phyloP scores from a whole-genome alignment of 805 yeast species.

The Candida namnaoensis region DNA sequence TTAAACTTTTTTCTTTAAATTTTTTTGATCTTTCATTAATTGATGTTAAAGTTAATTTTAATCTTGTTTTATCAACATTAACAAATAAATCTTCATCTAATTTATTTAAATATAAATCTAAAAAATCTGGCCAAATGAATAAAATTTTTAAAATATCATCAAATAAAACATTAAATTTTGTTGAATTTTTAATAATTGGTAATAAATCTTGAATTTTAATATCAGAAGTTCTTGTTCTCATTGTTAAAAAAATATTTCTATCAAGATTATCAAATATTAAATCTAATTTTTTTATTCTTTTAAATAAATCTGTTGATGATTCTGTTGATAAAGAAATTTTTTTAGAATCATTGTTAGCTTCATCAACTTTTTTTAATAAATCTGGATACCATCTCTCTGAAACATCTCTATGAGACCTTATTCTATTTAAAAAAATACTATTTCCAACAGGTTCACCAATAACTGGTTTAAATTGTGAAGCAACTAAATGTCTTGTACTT shows the following conservation, averaged over 20 bases:
- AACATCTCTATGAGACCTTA: conserved; percentile 35
- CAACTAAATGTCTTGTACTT: conserved; percentile 23
- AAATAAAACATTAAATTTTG: conserved; percentile 3
- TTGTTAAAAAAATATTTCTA: conserved; percentile 7
- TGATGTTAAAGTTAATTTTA: conserved; percentile 1
- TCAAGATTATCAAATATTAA: conserved; percentile 10
- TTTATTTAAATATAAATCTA: conserved; percentile 6
- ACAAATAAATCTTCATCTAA: conserved; percentile 8
- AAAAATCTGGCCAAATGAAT: conserved; percentile 13
- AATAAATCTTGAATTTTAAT: conserved; percentile 6
- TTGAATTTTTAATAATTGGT: conserved; percentile 8
- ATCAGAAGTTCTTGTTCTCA: conserved; percentile 11
- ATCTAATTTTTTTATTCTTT: background rate
- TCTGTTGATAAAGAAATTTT: background rate
- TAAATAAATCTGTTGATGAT: background rate
- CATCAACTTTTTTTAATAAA: conserved; percentile 22
- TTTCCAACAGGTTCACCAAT: conserved; percentile 34
- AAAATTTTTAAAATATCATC: conserved; percentile 10
- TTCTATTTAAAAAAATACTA: conserved; percentile 36
- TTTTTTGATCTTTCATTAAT: conserved; percentile 1
- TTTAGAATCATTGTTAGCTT: background rate
- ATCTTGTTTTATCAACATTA: conserved; percentile 9
- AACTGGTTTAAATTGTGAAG: conserved; percentile 31
- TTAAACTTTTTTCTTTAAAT: conserved; percentile 6
- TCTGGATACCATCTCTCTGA: conserved; percentile 34